Evolutionary conservation across 1,284 basidiomycete species (phyloP), one percentile per base, ranked within the genome.

Genomic region (Schizophyllum commune): DNA sequence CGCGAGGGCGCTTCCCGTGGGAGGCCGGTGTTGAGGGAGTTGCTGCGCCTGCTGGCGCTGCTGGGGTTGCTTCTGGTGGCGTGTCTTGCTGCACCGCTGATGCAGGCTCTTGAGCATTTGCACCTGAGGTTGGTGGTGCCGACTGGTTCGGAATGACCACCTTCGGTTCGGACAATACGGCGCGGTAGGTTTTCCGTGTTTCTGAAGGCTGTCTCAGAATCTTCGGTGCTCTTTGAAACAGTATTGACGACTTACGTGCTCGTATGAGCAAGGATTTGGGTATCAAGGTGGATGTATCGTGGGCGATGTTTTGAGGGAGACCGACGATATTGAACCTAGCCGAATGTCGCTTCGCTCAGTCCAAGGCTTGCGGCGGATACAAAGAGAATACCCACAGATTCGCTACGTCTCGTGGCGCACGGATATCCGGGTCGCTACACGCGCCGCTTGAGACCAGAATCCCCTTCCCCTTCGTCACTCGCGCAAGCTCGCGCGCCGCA

Each of bases 381-480:
- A 56, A 17, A 52, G 56, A 55, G 20, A 22, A 7, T 17, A 32
- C 84, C 67, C 66, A 92, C 91, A 93, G 67, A 68, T 93, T 93
- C 27, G 79, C 82, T 5, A 91, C 76, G 69, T 93, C 91, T 66
- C 77, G 77, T 0, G 88, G 86, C 1, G 82, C 85, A 60, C 91
- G 78, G 58, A 89, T 71, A 69, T 91, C 85, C 2, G 76, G 76
- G 55, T 84, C 79, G 13, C 75, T 74, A 13, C 77, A 70, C 0
- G 82, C 84, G 0, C 89, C 88, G 5, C 89, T 81, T 62, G 84
- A 87, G 3, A 92, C 76, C 15, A 92, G 71, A 47, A 93, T 69
- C 0, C 84, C 86, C 69, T 85, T 89, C 2, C 90, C 91, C 66
- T 90, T 90, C 8, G 89, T 88, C 1, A 90, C 89, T 1, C 91